phyloP scores from a whole-genome alignment of 257 asterid species.

The Primulina huaijiensis region DNA sequence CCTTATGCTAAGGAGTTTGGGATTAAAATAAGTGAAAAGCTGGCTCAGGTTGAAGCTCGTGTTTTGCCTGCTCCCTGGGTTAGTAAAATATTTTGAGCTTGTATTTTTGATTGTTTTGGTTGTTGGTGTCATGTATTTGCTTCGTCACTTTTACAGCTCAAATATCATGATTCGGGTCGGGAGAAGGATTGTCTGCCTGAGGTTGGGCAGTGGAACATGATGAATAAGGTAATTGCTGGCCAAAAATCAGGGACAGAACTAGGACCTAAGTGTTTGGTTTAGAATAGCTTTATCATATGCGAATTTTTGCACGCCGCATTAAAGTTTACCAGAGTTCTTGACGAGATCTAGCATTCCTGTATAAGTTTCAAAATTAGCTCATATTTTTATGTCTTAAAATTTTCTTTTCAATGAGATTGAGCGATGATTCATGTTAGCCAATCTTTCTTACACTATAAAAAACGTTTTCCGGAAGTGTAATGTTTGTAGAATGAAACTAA shows the following conservation, averaged over 20 bases:
- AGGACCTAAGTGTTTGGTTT: background rate
- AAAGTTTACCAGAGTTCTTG: background rate
- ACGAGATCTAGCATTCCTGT: background rate
- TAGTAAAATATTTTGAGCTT: slow-evolving; percentile 14
- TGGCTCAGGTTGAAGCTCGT: slow-evolving; percentile 98
- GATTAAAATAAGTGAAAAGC: slow-evolving; percentile 73
- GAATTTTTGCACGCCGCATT: background rate
- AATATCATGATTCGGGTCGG: slow-evolving; percentile 89
- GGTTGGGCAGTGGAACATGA: slow-evolving; percentile 99
- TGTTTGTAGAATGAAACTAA: no score
- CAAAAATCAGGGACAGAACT: background rate
- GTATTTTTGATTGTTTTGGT: background rate
- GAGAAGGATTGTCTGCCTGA: slow-evolving; percentile 90
- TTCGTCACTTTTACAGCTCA: slow-evolving; percentile 52
- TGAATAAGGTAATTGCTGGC: slow-evolving; percentile 66
- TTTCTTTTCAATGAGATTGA: no score
- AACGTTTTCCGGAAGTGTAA: no score
- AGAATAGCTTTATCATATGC: background rate
- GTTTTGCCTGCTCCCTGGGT: slow-evolving; percentile 92
- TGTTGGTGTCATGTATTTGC: background rate
- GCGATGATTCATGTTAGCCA: no score
- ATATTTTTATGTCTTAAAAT: no score
- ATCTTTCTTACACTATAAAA: no score
- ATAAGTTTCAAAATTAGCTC: no score
- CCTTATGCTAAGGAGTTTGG: slow-evolving; percentile 91